These are phyloP conservation scores for Fusarium goolgardi DNA, from an alignment of 2,329 filamentous ascomycete species.

Conservation along the genomic window DNA sequence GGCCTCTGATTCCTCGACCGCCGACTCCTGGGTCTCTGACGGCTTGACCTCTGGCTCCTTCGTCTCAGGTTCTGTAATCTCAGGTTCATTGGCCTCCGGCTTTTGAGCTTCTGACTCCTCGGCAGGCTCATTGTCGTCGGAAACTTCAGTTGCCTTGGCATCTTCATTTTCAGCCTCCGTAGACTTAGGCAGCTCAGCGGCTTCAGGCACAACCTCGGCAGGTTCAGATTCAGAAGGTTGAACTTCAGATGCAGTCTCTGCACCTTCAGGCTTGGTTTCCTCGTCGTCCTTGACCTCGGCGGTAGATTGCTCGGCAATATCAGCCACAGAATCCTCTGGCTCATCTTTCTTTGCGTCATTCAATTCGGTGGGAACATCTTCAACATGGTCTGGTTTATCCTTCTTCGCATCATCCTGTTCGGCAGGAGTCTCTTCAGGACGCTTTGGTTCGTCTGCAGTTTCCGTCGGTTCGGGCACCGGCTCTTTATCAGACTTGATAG, in stretches of 20 bases:
- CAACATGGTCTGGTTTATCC: constrained; percentile 13
- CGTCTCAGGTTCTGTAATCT: background rate
- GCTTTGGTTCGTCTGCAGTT: constrained; percentile 35
- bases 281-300: constrained; percentile 8
- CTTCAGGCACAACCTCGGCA: constrained; percentile 1
- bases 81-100: background rate
- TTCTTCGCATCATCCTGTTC: constrained; percentile 10
- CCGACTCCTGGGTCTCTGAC: background rate
- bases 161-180: background rate
- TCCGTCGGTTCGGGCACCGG: constrained; percentile 44
- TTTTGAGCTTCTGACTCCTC: background rate
- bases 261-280: background rate
- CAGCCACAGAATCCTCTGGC: constrained; percentile 15
- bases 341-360: constrained; percentile 11
- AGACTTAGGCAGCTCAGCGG: background rate
- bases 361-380: background rate
- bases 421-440: background rate
- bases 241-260: background rate
- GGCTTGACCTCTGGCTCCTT: background rate
- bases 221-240: background rate
- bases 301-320: constrained; percentile 9
- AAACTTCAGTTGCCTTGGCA: constrained; percentile 1
- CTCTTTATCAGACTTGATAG: constrained; percentile 58
- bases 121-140: background rate
- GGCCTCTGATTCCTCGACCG: background rate